phyloP scores from a whole-genome alignment of 2,329 filamentous ascomycete genomes.

The Claviceps maximensis region DNA sequence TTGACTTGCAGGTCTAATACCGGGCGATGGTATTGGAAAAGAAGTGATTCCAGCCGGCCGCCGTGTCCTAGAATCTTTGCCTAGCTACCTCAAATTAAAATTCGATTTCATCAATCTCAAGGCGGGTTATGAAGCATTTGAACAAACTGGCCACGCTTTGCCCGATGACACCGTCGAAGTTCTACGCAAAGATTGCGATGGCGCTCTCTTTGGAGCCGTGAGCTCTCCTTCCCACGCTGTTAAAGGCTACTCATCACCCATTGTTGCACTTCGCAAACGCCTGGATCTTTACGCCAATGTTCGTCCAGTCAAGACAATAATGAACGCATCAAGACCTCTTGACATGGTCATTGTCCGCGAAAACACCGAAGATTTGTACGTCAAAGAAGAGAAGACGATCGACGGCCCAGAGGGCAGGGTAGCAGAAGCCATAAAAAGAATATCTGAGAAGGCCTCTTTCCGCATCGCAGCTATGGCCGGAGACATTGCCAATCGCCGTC shows the following conservation, averaged over 20 bases:
- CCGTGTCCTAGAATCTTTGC: slow-evolving; percentile 82
- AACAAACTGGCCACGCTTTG: slow-evolving; percentile 75
- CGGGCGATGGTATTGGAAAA: slow-evolving; percentile 94
- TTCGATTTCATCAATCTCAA: slow-evolving; percentile 91
- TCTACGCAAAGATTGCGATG: slow-evolving; percentile 86
- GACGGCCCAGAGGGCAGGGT: slow-evolving; percentile 67
- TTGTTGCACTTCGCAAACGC: slow-evolving; percentile 90
- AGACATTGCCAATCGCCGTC: slow-evolving; percentile 79
- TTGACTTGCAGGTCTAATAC: slow-evolving; percentile 70
- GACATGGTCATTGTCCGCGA: slow-evolving; percentile 98
- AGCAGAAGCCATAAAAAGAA: slow-evolving; percentile 95
- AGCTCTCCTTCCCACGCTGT: slow-evolving; percentile 82
- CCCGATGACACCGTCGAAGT: slow-evolving; percentile 82
- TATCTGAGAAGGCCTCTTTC: slow-evolving; percentile 69
- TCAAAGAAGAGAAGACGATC: slow-evolving; percentile 87
- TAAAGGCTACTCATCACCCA: slow-evolving; percentile 90
- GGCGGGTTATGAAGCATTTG: slow-evolving; percentile 87
- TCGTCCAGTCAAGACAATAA: slow-evolving; percentile 78
- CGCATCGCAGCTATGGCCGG: slow-evolving; percentile 90
- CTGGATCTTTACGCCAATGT: slow-evolving; percentile 96
- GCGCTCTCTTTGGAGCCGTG: slow-evolving; percentile 91
- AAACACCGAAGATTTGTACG: slow-evolving; percentile 97
- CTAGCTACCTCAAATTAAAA: slow-evolving; percentile 76
- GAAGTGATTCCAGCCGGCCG: slow-evolving; percentile 95
- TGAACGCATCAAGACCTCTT: slow-evolving; percentile 54